Evolutionary conservation across 2,329 filamentous ascomycete species (phyloP).

Genomic region (Fusarium pseudocircinatum): DNA sequence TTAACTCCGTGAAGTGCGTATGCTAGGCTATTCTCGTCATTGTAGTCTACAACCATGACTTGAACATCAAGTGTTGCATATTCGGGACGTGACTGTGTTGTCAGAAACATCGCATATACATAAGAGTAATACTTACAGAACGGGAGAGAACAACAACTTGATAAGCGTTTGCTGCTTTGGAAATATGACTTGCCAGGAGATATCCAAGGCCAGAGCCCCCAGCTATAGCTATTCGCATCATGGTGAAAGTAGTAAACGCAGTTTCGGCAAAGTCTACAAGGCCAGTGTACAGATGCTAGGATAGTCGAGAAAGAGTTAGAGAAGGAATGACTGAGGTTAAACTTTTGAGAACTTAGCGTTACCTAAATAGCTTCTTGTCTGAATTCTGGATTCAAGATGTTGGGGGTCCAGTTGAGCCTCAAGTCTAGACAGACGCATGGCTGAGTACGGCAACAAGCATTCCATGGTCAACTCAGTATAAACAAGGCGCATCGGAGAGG

Average conservation of each 20-base stretch:
- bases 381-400: slow-evolving; percentile 8
- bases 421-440: slow-evolving; percentile 13
- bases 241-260: slow-evolving; percentile 31
- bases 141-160: slow-evolving; percentile 76
- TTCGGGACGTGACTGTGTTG: slow-evolving; percentile 60
- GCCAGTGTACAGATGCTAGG: neutral
- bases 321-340: slow-evolving; percentile 24
- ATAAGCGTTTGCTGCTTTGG: slow-evolving; percentile 67
- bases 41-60: slow-evolving; percentile 75
- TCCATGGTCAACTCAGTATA: slow-evolving; percentile 9
- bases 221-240: slow-evolving; percentile 61
- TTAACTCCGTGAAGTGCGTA: slow-evolving; percentile 78
- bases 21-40: slow-evolving; percentile 63
- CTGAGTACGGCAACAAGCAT: neutral
- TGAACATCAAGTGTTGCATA: slow-evolving; percentile 69
- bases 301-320: neutral
- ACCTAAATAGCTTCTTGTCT: slow-evolving; percentile 35
- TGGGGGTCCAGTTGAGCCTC: slow-evolving; percentile 31
- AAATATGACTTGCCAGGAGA: slow-evolving; percentile 63
- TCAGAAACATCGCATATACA: slow-evolving; percentile 24
- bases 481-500: slow-evolving; percentile 15
- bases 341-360: slow-evolving; percentile 9
- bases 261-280: neutral
- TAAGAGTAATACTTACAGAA: slow-evolving; percentile 41
- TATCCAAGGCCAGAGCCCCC: slow-evolving; percentile 58